These are phyloP conservation scores for Chenopodium album DNA, from an alignment of 148 eudicot species.

Conservation along the genomic window DNA sequence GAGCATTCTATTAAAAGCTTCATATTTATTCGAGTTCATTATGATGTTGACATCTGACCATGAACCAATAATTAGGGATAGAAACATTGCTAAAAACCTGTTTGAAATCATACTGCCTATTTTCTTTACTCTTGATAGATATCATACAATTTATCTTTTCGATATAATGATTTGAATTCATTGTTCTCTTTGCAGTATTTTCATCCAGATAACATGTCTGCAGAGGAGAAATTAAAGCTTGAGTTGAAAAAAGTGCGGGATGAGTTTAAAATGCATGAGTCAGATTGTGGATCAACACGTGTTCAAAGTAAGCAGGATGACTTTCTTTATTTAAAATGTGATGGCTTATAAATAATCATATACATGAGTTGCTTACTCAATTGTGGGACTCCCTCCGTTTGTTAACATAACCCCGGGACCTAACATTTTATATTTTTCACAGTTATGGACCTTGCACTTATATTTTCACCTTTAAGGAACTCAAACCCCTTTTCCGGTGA, in stretches of 20 bases:
- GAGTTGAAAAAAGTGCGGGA: conserved; percentile 79
- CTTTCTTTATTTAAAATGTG: neutral
- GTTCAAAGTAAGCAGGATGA: conserved; percentile 62
- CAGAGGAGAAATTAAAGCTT: conserved; percentile 81
- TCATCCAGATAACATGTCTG: conserved; percentile 96
- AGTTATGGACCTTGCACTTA: too few species aligned
- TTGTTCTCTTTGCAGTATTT: conserved; percentile 61
- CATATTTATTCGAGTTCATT: neutral
- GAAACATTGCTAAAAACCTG: neutral
- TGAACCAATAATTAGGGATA: neutral
- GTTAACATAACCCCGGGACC: too few species aligned
- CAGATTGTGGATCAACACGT: conserved; percentile 96
- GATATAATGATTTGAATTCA: neutral
- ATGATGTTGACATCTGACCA: neutral
- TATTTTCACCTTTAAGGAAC: too few species aligned
- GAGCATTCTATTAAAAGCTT: neutral
- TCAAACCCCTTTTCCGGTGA: too few species aligned
- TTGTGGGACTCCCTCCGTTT: neutral
- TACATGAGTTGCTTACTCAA: neutral
- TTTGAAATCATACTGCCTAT: neutral
- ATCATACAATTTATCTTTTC: too few species aligned
- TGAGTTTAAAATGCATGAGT: conserved; percentile 83
- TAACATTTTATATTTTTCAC: too few species aligned
- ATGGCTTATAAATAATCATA: neutral
- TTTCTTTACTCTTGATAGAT: too few species aligned